Percentiles rank a stretch among this genome's conserved stretches.
These are phyloP conservation scores for Pochonia chlamydosporia DNA, from an alignment of 2,329 filamentous ascomycete genomes.

Conservation along the genomic window DNA sequence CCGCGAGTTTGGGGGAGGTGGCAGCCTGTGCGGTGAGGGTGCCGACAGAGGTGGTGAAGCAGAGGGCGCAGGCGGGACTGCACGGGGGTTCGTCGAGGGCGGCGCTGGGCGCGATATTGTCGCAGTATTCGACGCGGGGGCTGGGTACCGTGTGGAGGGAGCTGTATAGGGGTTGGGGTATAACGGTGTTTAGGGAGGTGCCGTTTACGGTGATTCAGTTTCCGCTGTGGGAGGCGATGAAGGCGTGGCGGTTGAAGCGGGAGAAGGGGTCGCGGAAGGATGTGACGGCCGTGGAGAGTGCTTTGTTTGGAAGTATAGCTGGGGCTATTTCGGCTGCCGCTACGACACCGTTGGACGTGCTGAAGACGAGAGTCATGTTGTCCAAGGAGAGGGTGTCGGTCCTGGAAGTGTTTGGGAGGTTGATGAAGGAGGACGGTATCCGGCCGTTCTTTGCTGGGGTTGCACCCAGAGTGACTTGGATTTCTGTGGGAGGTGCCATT, in stretches of 20 bases:
- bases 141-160: slow-evolving; percentile 65
- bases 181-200: slow-evolving; percentile 92
- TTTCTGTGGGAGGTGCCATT: slow-evolving; percentile 87
- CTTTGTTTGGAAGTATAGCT: slow-evolving; percentile 74
- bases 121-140: slow-evolving; percentile 36
- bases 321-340: slow-evolving; percentile 81
- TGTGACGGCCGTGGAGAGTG: slow-evolving; percentile 72
- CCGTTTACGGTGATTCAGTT: slow-evolving; percentile 98
- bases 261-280: slow-evolving; percentile 22
- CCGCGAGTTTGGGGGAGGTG: slow-evolving; percentile 81
- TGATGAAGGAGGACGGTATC: slow-evolving; percentile 59
- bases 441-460: slow-evolving; percentile 69
- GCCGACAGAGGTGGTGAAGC: slow-evolving; percentile 95
- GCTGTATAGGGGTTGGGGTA: slow-evolving; percentile 84
- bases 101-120: slow-evolving; percentile 66
- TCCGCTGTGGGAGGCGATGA: slow-evolving; percentile 92
- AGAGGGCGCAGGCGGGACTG: slow-evolving; percentile 84
- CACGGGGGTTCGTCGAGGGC: slow-evolving; percentile 64
- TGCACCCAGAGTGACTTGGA: slow-evolving; percentile 86
- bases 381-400: slow-evolving; percentile 61
- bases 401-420: slow-evolving; percentile 53
- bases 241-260: slow-evolving; percentile 50
- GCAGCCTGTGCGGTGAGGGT: slow-evolving; percentile 89
- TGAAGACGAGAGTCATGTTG: slow-evolving; percentile 97
- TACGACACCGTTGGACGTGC: slow-evolving; percentile 90